Conservation (phyloP, 2,329 filamentous ascomycete species). For the Talaromyces sp. region DNA sequence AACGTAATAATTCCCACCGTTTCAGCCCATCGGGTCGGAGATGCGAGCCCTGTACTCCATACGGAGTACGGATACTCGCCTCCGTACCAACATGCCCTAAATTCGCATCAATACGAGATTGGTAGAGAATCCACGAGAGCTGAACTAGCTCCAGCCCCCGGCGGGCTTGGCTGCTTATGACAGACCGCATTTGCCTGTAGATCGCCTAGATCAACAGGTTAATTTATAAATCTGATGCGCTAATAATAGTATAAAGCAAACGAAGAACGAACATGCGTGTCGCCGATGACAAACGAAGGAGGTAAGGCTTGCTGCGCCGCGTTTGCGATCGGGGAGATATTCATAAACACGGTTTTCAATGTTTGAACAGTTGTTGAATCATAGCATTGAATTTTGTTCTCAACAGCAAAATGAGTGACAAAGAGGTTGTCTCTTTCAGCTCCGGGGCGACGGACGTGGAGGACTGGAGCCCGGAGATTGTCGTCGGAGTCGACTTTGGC, state of each 20-base stretch:
- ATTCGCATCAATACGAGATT: not conserved
- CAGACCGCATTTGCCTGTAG: not conserved
- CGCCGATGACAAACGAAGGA: too few species aligned
- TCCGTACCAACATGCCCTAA: not conserved
- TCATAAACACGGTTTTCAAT: not conserved
- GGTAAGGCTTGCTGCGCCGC: not conserved
- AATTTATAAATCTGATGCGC: not conserved
- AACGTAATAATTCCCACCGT: not conserved
- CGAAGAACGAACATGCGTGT: not conserved
- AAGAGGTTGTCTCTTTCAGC: conserved; percentile 13
- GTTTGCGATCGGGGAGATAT: not conserved
- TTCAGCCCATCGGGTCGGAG: not conserved
- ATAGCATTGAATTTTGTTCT: not conserved
- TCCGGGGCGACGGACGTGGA: conserved; percentile 6
- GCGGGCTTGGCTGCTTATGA: too few species aligned
- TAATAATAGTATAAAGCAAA: not conserved
- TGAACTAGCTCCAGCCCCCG: not conserved
- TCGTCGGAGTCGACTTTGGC: conserved; percentile 24
- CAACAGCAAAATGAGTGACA: conserved; percentile 13
- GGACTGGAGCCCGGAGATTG: conserved; percentile 21
- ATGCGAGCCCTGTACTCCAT: too few species aligned
- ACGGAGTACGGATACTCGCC: too few species aligned
- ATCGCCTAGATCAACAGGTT: not conserved
- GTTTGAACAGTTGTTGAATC: not conserved
- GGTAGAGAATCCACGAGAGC: not conserved